phyloP scores from a whole-genome alignment of 2,329 filamentous ascomycete species.

The Aspergillus costaricaensis region DNA sequence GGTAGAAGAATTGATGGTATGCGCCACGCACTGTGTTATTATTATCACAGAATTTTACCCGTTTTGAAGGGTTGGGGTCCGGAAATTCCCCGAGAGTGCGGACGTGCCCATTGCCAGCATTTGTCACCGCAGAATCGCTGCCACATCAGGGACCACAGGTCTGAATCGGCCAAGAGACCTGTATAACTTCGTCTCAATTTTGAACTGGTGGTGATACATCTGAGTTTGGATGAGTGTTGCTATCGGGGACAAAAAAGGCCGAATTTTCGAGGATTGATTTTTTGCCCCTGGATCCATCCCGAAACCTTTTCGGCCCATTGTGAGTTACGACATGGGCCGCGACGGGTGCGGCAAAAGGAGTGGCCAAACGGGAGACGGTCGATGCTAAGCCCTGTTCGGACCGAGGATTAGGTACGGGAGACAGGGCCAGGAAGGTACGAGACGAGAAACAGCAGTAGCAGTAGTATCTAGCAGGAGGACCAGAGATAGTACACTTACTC shows the following conservation, averaged over 20 bases:
- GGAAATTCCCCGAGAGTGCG: slow-evolving; percentile 1
- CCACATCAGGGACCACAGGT: not conserved
- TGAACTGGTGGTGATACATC: not conserved
- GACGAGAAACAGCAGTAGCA: not conserved
- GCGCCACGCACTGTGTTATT: not conserved
- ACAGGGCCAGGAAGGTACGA: slow-evolving; percentile 1
- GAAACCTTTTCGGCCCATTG: not conserved
- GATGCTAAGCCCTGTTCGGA: not conserved
- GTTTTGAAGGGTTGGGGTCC: not conserved
- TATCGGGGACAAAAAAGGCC: too few relatives aligned
- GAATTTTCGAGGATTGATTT: not conserved
- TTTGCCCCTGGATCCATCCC: not conserved
- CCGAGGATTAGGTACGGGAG: slow-evolving; percentile 1
- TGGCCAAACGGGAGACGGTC: not conserved
- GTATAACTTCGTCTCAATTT: not conserved
- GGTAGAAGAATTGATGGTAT: not conserved
- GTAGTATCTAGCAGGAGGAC: too few relatives aligned
- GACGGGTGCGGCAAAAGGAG: not conserved
- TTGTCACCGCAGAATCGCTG: not conserved
- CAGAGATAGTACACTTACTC: not conserved
- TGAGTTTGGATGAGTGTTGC: not conserved
- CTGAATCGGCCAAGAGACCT: not conserved
- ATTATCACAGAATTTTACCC: not conserved
- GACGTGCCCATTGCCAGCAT: not conserved
- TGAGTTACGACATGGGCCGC: not conserved